These are phyloP conservation scores for Lactarius hengduanensis DNA, from an alignment of 768 basidiomycete species.

Conservation along the genomic window DNA sequence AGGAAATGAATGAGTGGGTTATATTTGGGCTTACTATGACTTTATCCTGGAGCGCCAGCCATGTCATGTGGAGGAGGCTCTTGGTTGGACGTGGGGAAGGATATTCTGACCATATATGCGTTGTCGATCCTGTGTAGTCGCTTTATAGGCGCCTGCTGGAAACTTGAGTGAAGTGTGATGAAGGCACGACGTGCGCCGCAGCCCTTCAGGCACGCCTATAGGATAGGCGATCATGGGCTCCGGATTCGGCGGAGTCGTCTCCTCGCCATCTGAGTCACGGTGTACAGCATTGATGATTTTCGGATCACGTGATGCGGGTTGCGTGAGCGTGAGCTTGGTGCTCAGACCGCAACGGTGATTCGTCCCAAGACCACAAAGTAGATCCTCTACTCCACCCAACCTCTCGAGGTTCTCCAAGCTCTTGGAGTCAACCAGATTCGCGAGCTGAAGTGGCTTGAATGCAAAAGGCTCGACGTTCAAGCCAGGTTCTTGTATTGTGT, in stretches of 20 bases:
- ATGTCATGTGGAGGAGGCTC: slow-evolving; percentile 52
- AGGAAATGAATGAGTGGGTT: no score
- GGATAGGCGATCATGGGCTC: no score
- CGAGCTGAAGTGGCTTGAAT: slow-evolving; percentile 72
- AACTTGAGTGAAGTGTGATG: not conserved
- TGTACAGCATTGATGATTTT: no score
- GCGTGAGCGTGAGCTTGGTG: not conserved
- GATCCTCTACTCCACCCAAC: slow-evolving; percentile 69
- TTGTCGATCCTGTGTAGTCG: slow-evolving; percentile 43
- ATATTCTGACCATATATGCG: slow-evolving; percentile 55
- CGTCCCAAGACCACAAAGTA: slow-evolving; percentile 76
- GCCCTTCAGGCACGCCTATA: no score
- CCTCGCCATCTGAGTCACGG: no score
- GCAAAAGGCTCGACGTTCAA: slow-evolving; percentile 68
- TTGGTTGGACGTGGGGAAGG: slow-evolving; percentile 50
- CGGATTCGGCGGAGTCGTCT: no score
- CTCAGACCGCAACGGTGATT: slow-evolving; percentile 48
- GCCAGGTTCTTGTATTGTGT: no score
- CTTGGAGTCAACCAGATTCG: slow-evolving; percentile 85
- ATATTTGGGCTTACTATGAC: no score
- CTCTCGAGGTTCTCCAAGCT: slow-evolving; percentile 60
- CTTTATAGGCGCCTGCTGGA: slow-evolving; percentile 7
- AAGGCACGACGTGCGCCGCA: no score
- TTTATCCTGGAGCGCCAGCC: slow-evolving; percentile 46
- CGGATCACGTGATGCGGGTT: slow-evolving; percentile 6